Percentiles rank a stretch among this genome's conserved stretches.
Conservation (phyloP, 108 stramenopile species). For the Conticribra weissflogii region DNA sequence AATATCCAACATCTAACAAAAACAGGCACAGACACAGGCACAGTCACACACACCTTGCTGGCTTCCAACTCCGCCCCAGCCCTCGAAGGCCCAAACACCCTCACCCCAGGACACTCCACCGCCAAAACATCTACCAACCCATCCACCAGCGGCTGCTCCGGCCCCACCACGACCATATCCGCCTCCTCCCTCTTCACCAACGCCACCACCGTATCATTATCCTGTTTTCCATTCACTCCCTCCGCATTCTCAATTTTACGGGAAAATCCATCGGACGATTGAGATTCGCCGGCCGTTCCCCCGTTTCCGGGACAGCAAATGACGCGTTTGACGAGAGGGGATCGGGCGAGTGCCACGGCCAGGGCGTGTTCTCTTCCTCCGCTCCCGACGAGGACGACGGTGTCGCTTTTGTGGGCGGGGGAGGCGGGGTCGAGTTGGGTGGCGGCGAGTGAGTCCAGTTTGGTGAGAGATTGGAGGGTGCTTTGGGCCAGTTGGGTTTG, state of each 20-base stretch:
- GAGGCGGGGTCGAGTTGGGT: slow-evolving; percentile 57
- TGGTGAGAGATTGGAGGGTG: slow-evolving; percentile 16
- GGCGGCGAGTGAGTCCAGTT: slow-evolving; percentile 34
- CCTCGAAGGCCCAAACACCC: slow-evolving; percentile 93
- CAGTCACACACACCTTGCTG: slow-evolving; percentile 86
- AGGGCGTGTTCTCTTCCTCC: slow-evolving; percentile 91
- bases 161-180: slow-evolving; percentile 94
- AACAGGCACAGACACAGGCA: no score
- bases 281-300: slow-evolving; percentile 73
- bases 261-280: background rate
- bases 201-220: slow-evolving; percentile 57
- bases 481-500: no score
- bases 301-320: slow-evolving; percentile 89
- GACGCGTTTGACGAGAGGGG: slow-evolving; percentile 73
- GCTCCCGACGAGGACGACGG: slow-evolving; percentile 83
- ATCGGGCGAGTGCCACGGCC: slow-evolving; percentile 79
- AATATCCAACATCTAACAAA: background rate
- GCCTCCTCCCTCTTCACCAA: slow-evolving; percentile 65
- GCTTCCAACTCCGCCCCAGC: slow-evolving; percentile 96
- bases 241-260: slow-evolving; percentile 72
- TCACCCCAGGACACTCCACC: slow-evolving; percentile 77
- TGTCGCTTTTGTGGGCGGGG: slow-evolving; percentile 45
- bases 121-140: slow-evolving; percentile 90
- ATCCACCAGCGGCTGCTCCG: slow-evolving; percentile 95
- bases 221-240: slow-evolving; percentile 37